Evolutionary conservation across 148 eudicot genomes (phyloP), one percentile per base, ranked within the genome.

Genomic region (Chenopodium quinoa): DNA sequence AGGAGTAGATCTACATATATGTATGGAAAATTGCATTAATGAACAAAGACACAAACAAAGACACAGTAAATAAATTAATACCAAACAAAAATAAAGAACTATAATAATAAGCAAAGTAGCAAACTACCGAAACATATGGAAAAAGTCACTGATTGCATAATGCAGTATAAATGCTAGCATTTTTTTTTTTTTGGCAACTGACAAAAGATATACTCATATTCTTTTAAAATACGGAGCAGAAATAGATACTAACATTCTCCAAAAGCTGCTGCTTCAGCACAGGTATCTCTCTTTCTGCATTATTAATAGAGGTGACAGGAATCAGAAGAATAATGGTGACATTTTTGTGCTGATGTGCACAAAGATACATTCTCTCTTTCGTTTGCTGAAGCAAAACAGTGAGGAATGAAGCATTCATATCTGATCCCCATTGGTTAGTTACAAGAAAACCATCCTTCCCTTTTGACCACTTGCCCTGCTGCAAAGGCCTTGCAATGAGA

Each of bases 361-460:
- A 92, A 27, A 93, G 88, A 89, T 91, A 90, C 98, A 93, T 90
- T 83, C 86, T 91, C 82, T 90, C 93, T 88, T 83, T 91, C 32
- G 90, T 90, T 82, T 89, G 89, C 83, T 89, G 90, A 83, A 95
- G 97, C 91, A 84, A 91, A 80, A 95, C 79, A 47, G 91, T 92
- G 56, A 94, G 97, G 69, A 78, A 78, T 25, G 82, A 75, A 69
- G 78, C 83, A 64, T 86, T 84, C 64, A 75, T 79, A 64, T 91
- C 95, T 76, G 87, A 78, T 73, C 86, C 89, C 95, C 91, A 87
- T 71, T 82, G 81, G 86, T 90, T 88, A 75, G 97, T 83, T 54
- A 86, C 86, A 76, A 95, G 98, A 86, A 95, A 95, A 56, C 97
- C 97, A 88, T 92, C 98, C 82, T 92, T 92, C 73, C 99, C 98